Evolutionary conservation across 2,329 filamentous ascomycete species (phyloP).

Genomic region (Diplodia seriata): DNA sequence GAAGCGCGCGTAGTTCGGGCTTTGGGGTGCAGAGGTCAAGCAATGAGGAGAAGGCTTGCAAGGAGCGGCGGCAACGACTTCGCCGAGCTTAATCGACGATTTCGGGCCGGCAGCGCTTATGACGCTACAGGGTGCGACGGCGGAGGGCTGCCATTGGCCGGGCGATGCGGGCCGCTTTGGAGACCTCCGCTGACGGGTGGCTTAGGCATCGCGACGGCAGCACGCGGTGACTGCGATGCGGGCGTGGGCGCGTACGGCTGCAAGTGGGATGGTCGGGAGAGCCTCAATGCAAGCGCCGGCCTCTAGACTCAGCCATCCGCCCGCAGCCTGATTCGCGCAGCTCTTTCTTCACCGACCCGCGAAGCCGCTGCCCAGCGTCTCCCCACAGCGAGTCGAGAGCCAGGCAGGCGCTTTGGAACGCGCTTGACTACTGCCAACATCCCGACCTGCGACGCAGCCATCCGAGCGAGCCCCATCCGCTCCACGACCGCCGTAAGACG

Average conservation of each 20-base stretch:
- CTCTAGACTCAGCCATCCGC: not conserved
- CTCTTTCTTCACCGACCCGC: conserved; percentile 18
- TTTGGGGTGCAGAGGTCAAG: not conserved
- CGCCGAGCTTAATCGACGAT: conserved; percentile 10
- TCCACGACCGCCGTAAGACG: not conserved
- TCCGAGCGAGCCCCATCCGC: conserved; percentile 17
- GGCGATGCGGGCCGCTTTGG: conserved; percentile 19
- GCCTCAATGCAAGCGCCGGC: conserved; percentile 29
- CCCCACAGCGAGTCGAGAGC: conserved; percentile 14
- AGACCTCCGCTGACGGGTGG: conserved; percentile 29
- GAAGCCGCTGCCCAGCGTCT: conserved; percentile 11
- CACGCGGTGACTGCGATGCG: conserved; percentile 19
- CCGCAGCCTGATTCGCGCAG: conserved; percentile 14
- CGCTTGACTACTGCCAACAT: conserved; percentile 3
- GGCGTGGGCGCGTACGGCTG: conserved; percentile 25
- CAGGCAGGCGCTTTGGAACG: conserved; percentile 9
- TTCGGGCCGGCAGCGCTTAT: conserved; percentile 28
- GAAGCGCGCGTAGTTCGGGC: not conserved
- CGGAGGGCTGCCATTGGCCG: conserved; percentile 5
- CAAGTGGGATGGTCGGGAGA: conserved; percentile 7
- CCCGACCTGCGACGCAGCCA: conserved; percentile 21
- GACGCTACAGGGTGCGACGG: conserved; percentile 7
- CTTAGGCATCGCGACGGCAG: conserved; percentile 18
- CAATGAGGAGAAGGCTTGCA: not conserved
- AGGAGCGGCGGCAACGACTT: conserved; percentile 7